Base-by-base conservation (phyloP, 2,329 filamentous ascomycete genomes). In the Allantophomopsis lycopodina region DNA sequence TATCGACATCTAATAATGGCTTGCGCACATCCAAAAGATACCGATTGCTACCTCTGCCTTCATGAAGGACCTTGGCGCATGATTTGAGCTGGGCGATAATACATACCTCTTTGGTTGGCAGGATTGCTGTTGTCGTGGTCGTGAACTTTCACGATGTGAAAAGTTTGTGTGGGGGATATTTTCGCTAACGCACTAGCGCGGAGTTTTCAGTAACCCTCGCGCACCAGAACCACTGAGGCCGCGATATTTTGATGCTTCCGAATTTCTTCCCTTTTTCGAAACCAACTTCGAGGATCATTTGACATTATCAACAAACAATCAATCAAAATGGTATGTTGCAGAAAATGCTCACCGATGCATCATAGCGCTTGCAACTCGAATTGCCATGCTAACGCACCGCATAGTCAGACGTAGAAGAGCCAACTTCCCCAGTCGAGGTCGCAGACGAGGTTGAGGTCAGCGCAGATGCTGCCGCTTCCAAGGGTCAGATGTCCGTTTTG, bases 371-470 rank as follows among this genome's bases (percentile, higher is more conserved):
- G 23, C 23, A 4, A 28, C 23, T 12, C 8, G 23, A 28, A 28
- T 5, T 12, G 23, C 23, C 7, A 13, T 8, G 20, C 32, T 36
- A 36, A 43, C 30, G 31, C 20, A 42, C 20, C 20, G 16, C 17
- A 32, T 55, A 95, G 91, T 96, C 89, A 87, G 89, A 96, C 87
- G 89, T 89, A 96, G 91, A 96, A 95, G 89, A 96, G 83, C 87
- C 80, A 69, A 82, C 77, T 68, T 79, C 80, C 67, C 81, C 84
- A 69, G 82, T 76, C 61, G 83, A 84, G 63, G 85, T 74, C 60
- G 68, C 72, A 60, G 76, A 79, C 58, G 91, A 95, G 76, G 88
- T 96, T 68, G 89, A 96, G 71, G 87, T 95, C 64, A 82, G 82
- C 63, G 87, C 83, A 68, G 88, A 94, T 72, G 82, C 81, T 63